Evolutionary conservation across 2,329 filamentous ascomycete genomes (phyloP).

Genomic region (Thelonectria rubi): DNA sequence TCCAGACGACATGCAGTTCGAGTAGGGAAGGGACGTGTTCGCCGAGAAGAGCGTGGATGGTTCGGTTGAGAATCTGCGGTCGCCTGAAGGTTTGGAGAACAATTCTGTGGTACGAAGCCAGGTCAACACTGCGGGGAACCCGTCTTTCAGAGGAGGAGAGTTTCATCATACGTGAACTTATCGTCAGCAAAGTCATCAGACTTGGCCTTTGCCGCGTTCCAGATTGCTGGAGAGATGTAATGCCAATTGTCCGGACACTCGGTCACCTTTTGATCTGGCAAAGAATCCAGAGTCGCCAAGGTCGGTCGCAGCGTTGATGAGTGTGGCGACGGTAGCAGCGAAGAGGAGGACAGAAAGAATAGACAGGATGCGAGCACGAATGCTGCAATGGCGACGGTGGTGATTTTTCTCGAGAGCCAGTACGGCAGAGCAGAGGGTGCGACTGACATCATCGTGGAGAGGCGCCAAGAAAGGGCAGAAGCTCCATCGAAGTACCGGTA

Average conservation of each 20-base stretch:
- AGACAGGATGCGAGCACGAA: background rate
- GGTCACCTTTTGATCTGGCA: background rate
- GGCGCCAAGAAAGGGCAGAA: no score
- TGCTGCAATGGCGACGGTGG: background rate
- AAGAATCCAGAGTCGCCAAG: background rate
- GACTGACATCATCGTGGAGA: background rate
- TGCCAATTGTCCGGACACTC: background rate
- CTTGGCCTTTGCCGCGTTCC: background rate
- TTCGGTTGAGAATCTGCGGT: background rate
- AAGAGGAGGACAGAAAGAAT: background rate
- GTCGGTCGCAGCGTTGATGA: background rate
- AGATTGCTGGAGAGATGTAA: background rate
- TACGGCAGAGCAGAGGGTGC: background rate
- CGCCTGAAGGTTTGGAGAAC: background rate
- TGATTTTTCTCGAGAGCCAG: background rate
- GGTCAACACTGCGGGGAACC: background rate
- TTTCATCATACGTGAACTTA: background rate
- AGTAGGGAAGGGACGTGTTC: background rate
- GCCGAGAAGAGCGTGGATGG: background rate
- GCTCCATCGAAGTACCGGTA: no score
- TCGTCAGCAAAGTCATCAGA: background rate
- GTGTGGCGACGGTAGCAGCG: background rate
- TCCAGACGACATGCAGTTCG: background rate
- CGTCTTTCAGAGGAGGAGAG: background rate
- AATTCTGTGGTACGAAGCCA: background rate